Evolutionary conservation across 345 rosid species (phyloP), one percentile per base, ranked within the genome.

Genomic region (Salix viminalis): DNA sequence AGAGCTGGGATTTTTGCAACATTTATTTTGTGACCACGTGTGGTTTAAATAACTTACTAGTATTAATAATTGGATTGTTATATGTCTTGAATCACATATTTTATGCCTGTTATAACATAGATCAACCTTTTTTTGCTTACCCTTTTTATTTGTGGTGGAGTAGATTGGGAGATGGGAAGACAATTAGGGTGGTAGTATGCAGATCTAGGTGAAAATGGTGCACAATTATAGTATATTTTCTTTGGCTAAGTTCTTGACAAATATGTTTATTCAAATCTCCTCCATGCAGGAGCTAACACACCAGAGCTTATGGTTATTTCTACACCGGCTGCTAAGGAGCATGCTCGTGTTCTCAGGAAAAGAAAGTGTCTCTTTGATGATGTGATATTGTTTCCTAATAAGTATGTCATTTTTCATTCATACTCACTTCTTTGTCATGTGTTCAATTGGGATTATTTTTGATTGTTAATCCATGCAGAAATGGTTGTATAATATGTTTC

Each of bases 241-340:
- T 41, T 65, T 76, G 7, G 12, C 32, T 9, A 70, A 26, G 18
- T 26, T 41, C 44, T 30, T 13, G 28, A 58, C 42, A 4, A 28
- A 18, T 8, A 30, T 62, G 19, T 8, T 23, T 48, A 48, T 52
- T 32, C 1, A 52, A 21, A 67, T 36, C 75, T 71, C 64, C 64
- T 73, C 46, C 73, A 66, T 77, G 62, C 84, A 90, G 96, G 85
- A 44, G 77, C 76, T 79, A 48, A 70, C 46, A 79, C 91, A 34
- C 92, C 83, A 1, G 87, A 85, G 67, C 79, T 84, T 75, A 75
- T 79, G 67, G 70, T 83, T 82, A 80, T 95, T 71, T 85, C 73
- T 69, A 93, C 96, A 1, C 96, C 97, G 32, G 88, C 91, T 50
- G 69, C 83, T 30, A 91, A 82, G 85, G 97, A 95, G 81, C 75